phyloP scores from a whole-genome alignment of 202 grass and related monocot genomes.

The Alloteropsis angusta region DNA sequence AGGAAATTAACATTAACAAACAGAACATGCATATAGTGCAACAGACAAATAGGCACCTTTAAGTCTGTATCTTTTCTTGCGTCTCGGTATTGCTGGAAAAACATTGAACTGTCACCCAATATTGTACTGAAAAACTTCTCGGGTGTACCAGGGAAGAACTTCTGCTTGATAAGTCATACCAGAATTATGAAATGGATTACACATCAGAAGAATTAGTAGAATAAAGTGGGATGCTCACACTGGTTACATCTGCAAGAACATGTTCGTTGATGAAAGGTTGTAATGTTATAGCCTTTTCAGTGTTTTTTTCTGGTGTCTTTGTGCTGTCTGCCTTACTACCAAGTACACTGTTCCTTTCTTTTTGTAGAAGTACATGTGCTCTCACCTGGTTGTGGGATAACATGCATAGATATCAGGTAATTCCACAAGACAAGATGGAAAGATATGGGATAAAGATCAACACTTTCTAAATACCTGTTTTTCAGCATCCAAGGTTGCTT shows the following conservation, averaged over 20 bases:
- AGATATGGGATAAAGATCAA: background rate
- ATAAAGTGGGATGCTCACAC: conserved; percentile 47
- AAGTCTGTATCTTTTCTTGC: conserved; percentile 82
- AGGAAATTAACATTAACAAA: conserved; percentile 18
- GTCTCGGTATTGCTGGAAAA: conserved; percentile 61
- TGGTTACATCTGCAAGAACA: conserved; percentile 48
- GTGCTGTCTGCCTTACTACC: conserved; percentile 14
- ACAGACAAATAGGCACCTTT: conserved; percentile 41
- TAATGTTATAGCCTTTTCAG: conserved; percentile 18
- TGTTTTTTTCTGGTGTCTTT: conserved; percentile 36
- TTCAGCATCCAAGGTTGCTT: conserved; percentile 65
- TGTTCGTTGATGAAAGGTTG: conserved; percentile 77
- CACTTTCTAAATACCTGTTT: conserved; percentile 51
- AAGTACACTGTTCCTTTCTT: conserved; percentile 9
- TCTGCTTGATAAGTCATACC: conserved; percentile 36
- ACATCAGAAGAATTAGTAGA: background rate
- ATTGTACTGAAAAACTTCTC: conserved; percentile 66
- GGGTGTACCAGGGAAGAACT: conserved; percentile 70
- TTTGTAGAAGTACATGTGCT: conserved; percentile 30
- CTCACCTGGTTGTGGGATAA: conserved; percentile 35
- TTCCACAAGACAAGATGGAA: background rate
- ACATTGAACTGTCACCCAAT: conserved; percentile 69
- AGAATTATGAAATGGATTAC: conserved; percentile 29
- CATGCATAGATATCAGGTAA: conserved; percentile 8
- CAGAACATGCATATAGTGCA: background rate